Evolutionary conservation across 106 monocot species (phyloP).

Genomic region (Acorus calamus): DNA sequence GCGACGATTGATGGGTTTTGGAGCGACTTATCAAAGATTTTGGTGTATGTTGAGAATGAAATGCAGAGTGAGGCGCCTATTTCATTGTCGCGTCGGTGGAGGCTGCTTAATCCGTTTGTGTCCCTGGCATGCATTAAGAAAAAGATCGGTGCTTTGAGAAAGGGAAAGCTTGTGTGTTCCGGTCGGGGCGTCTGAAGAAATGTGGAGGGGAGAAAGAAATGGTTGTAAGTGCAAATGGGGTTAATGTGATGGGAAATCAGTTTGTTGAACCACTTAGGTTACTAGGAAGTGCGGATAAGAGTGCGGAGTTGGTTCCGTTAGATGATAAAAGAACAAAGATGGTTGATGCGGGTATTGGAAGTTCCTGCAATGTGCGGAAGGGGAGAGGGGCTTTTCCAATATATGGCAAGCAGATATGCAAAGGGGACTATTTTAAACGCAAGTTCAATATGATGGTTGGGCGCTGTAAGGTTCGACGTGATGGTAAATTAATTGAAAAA

Average conservation of each 20-base stretch:
- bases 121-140: slow-evolving; percentile 64
- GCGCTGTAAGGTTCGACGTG: slow-evolving; percentile 5
- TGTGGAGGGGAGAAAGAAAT: slow-evolving; percentile 12
- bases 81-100: slow-evolving; percentile 48
- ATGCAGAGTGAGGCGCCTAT: slow-evolving; percentile 7
- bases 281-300: no score
- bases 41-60: slow-evolving; percentile 32
- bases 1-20: slow-evolving; percentile 48
- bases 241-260: no score
- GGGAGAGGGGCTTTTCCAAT: neutral
- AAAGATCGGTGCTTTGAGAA: slow-evolving; percentile 47
- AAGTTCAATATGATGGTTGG: neutral
- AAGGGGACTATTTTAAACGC: slow-evolving; percentile 1
- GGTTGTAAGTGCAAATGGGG: slow-evolving; percentile 1
- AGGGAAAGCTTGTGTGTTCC: slow-evolving; percentile 42
- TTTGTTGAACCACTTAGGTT: no score
- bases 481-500: neutral
- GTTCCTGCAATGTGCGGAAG: slow-evolving; percentile 1
- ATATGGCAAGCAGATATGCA: neutral
- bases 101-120: slow-evolving; percentile 73
- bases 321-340: no score
- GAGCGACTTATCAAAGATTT: slow-evolving; percentile 45
- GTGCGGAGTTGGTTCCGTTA: no score
- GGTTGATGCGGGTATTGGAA: neutral
- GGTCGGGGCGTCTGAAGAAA: slow-evolving; percentile 35